These are phyloP conservation scores for Podaxis mareebaensis DNA, from an alignment of 768 basidiomycete species.

Conservation along the genomic window DNA sequence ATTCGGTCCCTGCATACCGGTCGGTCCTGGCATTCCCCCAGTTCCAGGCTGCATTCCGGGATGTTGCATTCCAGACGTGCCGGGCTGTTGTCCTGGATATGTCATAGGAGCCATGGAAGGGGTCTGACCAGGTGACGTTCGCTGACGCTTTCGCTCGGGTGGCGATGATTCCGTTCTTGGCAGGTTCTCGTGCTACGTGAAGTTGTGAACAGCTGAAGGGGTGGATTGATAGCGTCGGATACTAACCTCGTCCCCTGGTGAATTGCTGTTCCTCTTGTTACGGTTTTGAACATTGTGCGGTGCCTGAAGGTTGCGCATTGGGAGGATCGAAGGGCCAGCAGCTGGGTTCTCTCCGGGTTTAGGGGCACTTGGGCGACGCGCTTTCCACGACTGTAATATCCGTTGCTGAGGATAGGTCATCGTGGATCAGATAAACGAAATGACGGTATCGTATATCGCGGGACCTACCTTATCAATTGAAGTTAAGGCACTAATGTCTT, in stretches of 20 bases:
- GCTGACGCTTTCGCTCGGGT: conserved; percentile 54
- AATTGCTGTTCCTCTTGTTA: conserved; percentile 52
- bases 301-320: conserved; percentile 21
- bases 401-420: conserved; percentile 30
- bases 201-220: conserved; percentile 11
- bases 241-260: conserved; percentile 60
- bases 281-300: conserved; percentile 33
- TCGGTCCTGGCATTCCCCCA: conserved; percentile 13
- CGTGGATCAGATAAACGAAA: conserved; percentile 6
- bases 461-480: conserved; percentile 61
- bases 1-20: conserved; percentile 11
- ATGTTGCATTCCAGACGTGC: conserved; percentile 15
- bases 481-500: conserved; percentile 43
- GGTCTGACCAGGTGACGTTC: conserved; percentile 52
- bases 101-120: conserved; percentile 30
- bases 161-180: conserved; percentile 56
- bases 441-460: conserved; percentile 5
- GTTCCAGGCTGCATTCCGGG: conserved; percentile 13
- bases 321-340: conserved; percentile 44
- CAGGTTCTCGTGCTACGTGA: conserved; percentile 44
- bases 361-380: conserved; percentile 9
- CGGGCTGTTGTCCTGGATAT: conserved; percentile 28
- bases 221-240: conserved; percentile 7
- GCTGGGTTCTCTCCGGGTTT: conserved; percentile 34
- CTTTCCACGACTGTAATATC: conserved; percentile 27